Conservation (phyloP, 169 alveolate genomes). For the Blepharisma undulans region DNA sequence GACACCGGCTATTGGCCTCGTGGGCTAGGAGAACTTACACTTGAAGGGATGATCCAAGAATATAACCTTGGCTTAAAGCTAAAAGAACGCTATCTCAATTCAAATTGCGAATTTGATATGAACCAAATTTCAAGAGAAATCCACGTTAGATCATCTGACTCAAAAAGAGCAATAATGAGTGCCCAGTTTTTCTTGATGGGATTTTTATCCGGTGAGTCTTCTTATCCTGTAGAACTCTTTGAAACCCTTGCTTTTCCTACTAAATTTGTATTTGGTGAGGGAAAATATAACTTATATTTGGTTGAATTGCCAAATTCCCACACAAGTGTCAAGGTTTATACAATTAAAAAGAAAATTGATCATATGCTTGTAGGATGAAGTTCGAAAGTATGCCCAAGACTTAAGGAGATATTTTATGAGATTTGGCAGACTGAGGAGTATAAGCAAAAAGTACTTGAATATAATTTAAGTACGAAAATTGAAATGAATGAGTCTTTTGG, state of each 20-base stretch:
- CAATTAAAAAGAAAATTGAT: not conserved
- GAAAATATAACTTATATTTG: not conserved
- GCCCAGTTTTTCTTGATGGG: conserved; percentile 46
- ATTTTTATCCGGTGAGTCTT: conserved; percentile 41
- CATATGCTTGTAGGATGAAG: not conserved
- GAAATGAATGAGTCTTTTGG: not conserved
- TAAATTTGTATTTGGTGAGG: not conserved
- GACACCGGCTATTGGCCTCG: conserved; percentile 35
- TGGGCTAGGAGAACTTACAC: conserved; percentile 41
- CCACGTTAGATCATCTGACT: conserved; percentile 43
- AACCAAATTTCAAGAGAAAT: not conserved
- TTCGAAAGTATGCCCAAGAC: not conserved
- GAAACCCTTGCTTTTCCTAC: conserved; percentile 6
- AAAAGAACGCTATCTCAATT: conserved; percentile 1
- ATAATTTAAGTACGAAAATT: not conserved
- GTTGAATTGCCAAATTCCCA: not conserved
- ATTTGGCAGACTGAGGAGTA: not conserved
- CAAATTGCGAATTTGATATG: not conserved
- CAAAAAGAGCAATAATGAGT: conserved; percentile 44
- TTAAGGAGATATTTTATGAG: not conserved
- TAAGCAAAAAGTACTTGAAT: not conserved
- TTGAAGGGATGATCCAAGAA: conserved; percentile 52
- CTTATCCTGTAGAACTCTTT: not conserved
- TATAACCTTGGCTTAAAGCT: conserved; percentile 41
- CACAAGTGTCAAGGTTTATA: conserved; percentile 1